Conservation (phyloP, 2,329 filamentous ascomycete species). For the Aspergillus chevalieri region DNA sequence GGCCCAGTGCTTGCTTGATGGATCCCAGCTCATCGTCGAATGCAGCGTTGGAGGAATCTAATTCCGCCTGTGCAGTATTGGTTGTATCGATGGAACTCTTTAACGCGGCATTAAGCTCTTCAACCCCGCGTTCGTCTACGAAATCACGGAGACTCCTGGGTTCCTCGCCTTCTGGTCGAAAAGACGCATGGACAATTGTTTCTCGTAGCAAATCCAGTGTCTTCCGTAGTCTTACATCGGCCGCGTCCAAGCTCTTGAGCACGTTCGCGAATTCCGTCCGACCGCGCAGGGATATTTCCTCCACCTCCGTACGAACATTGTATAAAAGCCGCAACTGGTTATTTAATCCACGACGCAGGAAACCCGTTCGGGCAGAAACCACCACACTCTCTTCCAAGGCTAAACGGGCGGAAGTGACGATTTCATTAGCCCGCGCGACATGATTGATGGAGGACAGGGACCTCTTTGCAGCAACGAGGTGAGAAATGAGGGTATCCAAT, state of each 20-base stretch:
- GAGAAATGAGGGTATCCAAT: slow-evolving; percentile 72
- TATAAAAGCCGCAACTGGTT: slow-evolving; percentile 42
- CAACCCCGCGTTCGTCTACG: slow-evolving; percentile 58
- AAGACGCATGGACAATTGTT: slow-evolving; percentile 53
- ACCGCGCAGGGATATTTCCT: slow-evolving; percentile 37
- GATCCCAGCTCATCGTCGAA: slow-evolving; percentile 69
- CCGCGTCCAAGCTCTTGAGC: slow-evolving; percentile 53
- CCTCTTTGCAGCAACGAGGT: slow-evolving; percentile 81
- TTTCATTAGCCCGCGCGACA: slow-evolving; percentile 79
- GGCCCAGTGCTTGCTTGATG: slow-evolving; percentile 54
- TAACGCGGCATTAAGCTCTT: slow-evolving; percentile 51
- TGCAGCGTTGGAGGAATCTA: slow-evolving; percentile 50
- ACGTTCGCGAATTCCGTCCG: slow-evolving; percentile 43
- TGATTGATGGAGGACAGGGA: slow-evolving; percentile 77
- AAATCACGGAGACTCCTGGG: slow-evolving; percentile 59
- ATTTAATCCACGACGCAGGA: slow-evolving; percentile 57
- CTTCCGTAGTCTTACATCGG: slow-evolving; percentile 51
- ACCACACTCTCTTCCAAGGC: slow-evolving; percentile 74
- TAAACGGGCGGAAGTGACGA: slow-evolving; percentile 68
- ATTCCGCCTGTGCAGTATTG: slow-evolving; percentile 54
- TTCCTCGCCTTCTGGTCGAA: slow-evolving; percentile 45
- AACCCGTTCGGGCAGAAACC: slow-evolving; percentile 63
- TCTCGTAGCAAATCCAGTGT: slow-evolving; percentile 51
- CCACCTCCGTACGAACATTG: slow-evolving; percentile 38
- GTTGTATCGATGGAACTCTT: slow-evolving; percentile 57